A percentile compares a stretch with the other conserved stretches of the same genome.
Evolutionary conservation across 495 filamentous ascomycete species (phyloP).

Genomic region (Penicillium coprophilum): DNA sequence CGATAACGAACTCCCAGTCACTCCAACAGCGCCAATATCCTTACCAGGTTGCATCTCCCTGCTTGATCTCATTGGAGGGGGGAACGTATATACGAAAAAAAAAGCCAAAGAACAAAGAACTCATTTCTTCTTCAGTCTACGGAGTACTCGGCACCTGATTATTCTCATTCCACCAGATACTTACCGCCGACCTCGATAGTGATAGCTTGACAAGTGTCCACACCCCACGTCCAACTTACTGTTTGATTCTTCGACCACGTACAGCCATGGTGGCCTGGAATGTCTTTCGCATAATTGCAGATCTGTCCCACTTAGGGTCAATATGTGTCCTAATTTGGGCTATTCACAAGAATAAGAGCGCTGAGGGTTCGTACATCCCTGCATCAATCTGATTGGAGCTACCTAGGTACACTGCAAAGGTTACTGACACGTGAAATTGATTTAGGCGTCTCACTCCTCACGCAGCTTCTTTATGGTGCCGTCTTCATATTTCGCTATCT

Average conservation of each 20-base stretch:
- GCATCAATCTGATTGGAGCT: neutral
- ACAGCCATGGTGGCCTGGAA: constrained; percentile 46
- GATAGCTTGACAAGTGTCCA: constrained; percentile 9
- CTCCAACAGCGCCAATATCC: constrained; percentile 12
- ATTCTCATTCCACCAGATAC: neutral
- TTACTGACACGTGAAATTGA: constrained; percentile 17
- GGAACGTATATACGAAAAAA: neutral
- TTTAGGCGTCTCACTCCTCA: constrained; percentile 87
- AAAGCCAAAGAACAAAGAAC: no score
- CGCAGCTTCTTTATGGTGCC: constrained; percentile 79
- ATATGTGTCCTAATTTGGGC: constrained; percentile 89
- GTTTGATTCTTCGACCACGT: neutral
- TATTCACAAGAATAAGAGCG: constrained; percentile 82
- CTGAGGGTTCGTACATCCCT: constrained; percentile 64
- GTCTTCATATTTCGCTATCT: constrained; percentile 89
- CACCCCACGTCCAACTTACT: neutral
- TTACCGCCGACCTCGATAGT: neutral
- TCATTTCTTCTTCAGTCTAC: neutral
- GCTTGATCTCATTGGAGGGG: neutral
- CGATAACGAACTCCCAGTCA: constrained; percentile 11
- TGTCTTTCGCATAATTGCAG: constrained; percentile 76
- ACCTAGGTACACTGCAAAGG: neutral
- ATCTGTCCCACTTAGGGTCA: constrained; percentile 78
- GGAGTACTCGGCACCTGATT: neutral
- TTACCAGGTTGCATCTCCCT: neutral